A percentile compares a stretch with the other conserved stretches of the same genome.
Evolutionary conservation across 805 yeast species (phyloP).

Genomic region (Saccharomycopsis selenospora): DNA sequence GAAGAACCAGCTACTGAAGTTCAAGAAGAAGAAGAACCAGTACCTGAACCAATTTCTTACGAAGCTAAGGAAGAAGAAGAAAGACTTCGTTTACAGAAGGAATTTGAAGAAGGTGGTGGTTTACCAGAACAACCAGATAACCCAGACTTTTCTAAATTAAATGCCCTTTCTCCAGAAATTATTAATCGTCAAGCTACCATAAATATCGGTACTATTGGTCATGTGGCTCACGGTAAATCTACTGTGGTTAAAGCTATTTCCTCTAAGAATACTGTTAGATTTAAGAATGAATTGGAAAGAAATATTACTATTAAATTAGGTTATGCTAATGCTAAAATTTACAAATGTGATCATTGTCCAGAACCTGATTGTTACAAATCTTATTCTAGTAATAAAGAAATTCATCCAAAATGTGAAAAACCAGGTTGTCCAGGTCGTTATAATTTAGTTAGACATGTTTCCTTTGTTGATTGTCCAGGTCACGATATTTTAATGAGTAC

Average conservation of each 20-base stretch:
- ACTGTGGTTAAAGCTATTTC: slow-evolving; percentile 94
- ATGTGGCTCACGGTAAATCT: slow-evolving; percentile 92
- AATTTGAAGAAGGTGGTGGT: slow-evolving; percentile 97
- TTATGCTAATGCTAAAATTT: slow-evolving; percentile 97
- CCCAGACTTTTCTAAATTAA: slow-evolving; percentile 74
- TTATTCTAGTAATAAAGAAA: slow-evolving; percentile 90
- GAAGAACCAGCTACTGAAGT: slow-evolving; percentile 28
- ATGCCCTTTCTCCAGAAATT: slow-evolving; percentile 90
- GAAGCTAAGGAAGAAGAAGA: slow-evolving; percentile 75
- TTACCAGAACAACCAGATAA: slow-evolving; percentile 91
- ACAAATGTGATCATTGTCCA: slow-evolving; percentile 84
- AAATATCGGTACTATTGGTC: slow-evolving; percentile 96
- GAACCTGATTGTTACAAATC: slow-evolving; percentile 95
- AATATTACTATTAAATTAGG: slow-evolving; percentile 98
- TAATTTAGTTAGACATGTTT: slow-evolving; percentile 88
- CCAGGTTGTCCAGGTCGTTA: slow-evolving; percentile 88
- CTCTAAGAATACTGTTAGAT: slow-evolving; percentile 98
- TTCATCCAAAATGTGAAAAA: slow-evolving; percentile 84
- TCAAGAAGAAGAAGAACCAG: slow-evolving; percentile 34
- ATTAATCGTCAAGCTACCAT: slow-evolving; percentile 98
- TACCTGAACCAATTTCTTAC: slow-evolving; percentile 75
- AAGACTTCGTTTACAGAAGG: slow-evolving; percentile 52
- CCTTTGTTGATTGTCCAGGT: slow-evolving; percentile 99
- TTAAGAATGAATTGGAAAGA: slow-evolving; percentile 98
- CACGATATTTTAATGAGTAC: slow-evolving; percentile 99